These are phyloP conservation scores for Paecilomyces variotii DNA, from an alignment of 2,329 filamentous ascomycete species.

Conservation along the genomic window DNA sequence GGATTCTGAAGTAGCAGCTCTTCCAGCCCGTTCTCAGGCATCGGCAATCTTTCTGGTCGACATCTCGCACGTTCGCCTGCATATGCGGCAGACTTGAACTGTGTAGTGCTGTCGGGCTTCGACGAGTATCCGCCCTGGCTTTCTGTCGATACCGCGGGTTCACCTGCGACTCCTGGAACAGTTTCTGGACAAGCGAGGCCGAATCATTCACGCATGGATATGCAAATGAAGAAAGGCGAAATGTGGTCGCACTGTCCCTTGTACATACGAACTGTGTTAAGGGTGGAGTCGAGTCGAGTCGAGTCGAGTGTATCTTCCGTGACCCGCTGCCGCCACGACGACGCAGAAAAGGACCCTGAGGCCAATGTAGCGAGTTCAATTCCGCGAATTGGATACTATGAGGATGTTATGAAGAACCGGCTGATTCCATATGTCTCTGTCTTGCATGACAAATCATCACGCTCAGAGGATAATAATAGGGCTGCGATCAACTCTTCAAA, in stretches of 20 bases:
- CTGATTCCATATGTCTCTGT: background rate
- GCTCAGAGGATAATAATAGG: background rate
- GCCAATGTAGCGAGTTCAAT: background rate
- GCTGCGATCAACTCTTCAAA: background rate
- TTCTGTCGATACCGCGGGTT: background rate
- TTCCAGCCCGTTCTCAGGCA: background rate
- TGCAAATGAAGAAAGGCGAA: conserved; percentile 8
- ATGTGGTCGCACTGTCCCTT: conserved; percentile 6
- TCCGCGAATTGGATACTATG: conserved; percentile 5
- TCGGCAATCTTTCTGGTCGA: background rate
- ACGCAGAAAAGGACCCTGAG: conserved; percentile 6
- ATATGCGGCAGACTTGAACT: background rate
- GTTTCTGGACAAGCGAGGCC: background rate
- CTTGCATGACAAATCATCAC: background rate
- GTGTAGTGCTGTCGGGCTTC: background rate
- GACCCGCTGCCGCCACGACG: conserved; percentile 6
- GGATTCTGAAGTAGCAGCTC: background rate
- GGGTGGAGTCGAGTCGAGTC: conserved; percentile 3
- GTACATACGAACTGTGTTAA: conserved; percentile 6
- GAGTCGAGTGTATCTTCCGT: conserved; percentile 6
- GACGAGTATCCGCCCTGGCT: background rate
- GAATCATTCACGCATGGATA: conserved; percentile 6
- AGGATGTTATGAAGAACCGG: conserved; percentile 3
- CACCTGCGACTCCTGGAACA: background rate
- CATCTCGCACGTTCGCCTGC: background rate